Evolutionary conservation across 139 green algal genomes (phyloP), one percentile per base, ranked within the genome.

Genomic region (Chlamydomonas schloesseri): DNA sequence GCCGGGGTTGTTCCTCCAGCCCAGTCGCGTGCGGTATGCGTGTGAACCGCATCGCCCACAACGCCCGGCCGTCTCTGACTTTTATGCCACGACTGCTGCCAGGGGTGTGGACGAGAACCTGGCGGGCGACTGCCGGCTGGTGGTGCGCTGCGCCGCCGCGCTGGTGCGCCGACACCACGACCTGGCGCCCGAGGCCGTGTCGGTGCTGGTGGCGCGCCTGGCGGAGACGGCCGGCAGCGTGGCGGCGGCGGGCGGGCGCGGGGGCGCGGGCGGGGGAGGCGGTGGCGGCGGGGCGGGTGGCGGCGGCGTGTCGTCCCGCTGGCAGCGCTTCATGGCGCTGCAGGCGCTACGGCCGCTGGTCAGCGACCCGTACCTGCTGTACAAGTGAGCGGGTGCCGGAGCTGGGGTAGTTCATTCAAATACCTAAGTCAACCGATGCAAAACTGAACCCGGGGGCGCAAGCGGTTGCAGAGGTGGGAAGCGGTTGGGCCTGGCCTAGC

Each of bases 61-160:
- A n/a, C n/a, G n/a, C n/a, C n/a, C n/a, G n/a, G n/a, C n/a, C n/a
- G n/a, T n/a, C n/a, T n/a, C n/a, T n/a, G n/a, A n/a, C n/a, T n/a
- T n/a, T n/a, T n/a, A n/a, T n/a, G n/a, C n/a, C n/a, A n/a, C n/a
- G n/a, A n/a, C n/a, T n/a, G n/a, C 42, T 50, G 42, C 42, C 42
- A 50, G 42, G 42, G 42, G 42, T 8, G 42, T 50, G 42, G 93
- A 94, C 64, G 81, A 85, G 9, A 73, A 64, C 11, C 77, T 76
- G 57, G 82, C 88, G 47, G 17, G 62, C 11, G 91, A 95, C 55
- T 89, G 88, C 73, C 88, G 86, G 26, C 88, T 92, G n/a, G 87
- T 93, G 73, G 81, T 96, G 80, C 83, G 92, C 60, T 93, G 90
- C 69, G 82, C 88, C 18, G 90, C 89, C 28, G 92, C 92, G 26